Conservation (phyloP, 768 basidiomycete species). For the Tephrocybe sp. region DNA sequence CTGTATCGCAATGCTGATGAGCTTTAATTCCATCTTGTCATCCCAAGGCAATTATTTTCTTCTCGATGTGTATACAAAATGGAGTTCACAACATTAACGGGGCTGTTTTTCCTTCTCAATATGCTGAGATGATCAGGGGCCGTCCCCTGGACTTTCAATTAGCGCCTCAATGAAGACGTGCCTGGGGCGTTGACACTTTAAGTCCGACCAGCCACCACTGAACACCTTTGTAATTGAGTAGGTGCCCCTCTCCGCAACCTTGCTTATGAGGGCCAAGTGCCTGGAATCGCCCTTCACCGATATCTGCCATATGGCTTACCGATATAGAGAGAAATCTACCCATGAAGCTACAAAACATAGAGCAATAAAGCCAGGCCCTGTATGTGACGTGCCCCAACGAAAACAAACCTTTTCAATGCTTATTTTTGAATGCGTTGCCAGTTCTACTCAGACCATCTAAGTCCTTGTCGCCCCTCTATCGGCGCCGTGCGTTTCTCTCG, state of each 20-base stretch:
- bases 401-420: no score
- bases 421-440: no score
- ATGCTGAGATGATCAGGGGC: no score
- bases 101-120: background rate
- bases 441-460: no score
- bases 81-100: background rate
- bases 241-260: background rate
- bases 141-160: no score
- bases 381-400: no score
- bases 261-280: background rate
- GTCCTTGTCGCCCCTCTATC: no score
- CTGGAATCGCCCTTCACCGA: background rate
- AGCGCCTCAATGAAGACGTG: background rate
- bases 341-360: no score
- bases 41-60: background rate
- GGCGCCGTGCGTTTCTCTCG: background rate
- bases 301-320: no score
- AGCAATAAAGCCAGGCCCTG: no score
- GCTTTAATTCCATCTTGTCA: constrained; percentile 4
- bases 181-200: background rate
- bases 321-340: no score
- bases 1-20: constrained; percentile 4
- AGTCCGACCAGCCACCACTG: background rate
- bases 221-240: background rate
- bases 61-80: background rate